These are phyloP conservation scores for Colletotrichum tabaci DNA, from an alignment of 2,329 filamentous ascomycete genomes.

Conservation along the genomic window DNA sequence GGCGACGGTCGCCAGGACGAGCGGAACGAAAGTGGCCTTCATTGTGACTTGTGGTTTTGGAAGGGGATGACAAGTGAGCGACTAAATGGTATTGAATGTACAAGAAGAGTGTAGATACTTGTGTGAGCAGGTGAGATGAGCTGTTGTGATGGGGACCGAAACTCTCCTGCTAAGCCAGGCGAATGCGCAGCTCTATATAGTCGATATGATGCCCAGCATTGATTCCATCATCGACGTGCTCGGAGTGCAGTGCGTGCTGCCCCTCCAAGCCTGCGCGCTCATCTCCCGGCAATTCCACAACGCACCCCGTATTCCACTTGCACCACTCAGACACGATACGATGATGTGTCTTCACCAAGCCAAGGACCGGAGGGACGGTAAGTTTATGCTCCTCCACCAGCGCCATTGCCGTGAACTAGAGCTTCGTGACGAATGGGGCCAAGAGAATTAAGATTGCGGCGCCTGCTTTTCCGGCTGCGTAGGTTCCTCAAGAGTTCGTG, in stretches of 20 bases:
- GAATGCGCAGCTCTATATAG: neutral
- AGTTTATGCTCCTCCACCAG: neutral
- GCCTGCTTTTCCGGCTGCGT: conserved; percentile 5
- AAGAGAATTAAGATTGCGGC: conserved; percentile 21
- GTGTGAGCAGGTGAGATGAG: neutral
- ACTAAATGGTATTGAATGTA: neutral
- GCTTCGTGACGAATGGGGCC: conserved; percentile 32
- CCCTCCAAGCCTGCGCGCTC: neutral
- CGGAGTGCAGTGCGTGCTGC: neutral
- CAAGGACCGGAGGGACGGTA: conserved; percentile 19
- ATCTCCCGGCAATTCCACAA: conserved; percentile 18
- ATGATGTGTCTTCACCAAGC: conserved; percentile 25
- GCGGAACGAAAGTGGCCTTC: conserved; percentile 27
- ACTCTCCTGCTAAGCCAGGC: neutral
- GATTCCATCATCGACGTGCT: neutral
- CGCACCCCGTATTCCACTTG: neutral
- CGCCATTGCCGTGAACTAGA: conserved; percentile 5
- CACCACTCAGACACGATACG: neutral
- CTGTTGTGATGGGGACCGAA: neutral
- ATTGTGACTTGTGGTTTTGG: neutral
- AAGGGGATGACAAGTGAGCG: neutral
- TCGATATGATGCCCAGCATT: neutral
- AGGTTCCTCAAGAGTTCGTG: neutral
- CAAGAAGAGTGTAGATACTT: neutral
- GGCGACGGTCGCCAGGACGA: conserved; percentile 24